Base-by-base conservation (phyloP, 202 grass and related monocot genomes). In the Zoysia matrella region DNA sequence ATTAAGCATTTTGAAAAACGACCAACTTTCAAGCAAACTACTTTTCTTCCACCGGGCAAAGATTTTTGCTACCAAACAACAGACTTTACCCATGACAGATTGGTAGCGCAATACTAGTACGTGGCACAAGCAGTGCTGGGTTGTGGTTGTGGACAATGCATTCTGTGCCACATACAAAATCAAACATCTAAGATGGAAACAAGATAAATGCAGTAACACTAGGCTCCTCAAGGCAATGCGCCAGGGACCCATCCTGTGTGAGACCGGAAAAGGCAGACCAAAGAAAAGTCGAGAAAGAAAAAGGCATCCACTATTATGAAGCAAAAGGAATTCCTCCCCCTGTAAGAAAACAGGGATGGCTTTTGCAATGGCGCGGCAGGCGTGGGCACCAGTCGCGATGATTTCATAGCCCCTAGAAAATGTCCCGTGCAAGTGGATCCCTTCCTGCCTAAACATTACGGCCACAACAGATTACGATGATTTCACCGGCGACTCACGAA, bases 291-390 rank as follows among this genome's bases (percentile, higher is more conserved):
- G 47, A 64, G 22, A 16, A 69, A 66, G 4, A 53, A 3, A 5
- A 57, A 60, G 61, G 53, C 50, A 83, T 69, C 61, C 82, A 77
- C 77, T 22, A 22, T 22, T 76, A 58, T 12, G 0, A 65, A 71
- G 11, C 65, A 52, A 52, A 77, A 77, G 60, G 72, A 65, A 75
- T 82, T 73, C 73, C 55, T 78, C 22, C 41, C 42, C 6, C 3
- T 56, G 53, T n/a, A 86, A 74, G 74, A 86, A 89, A 89, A 71
- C 78, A 46, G 36, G 13, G 61, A 86, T 69, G 56, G 39, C 73
- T 79, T 89, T 86, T 83, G 62, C 69, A 52, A 46, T 50, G 22
- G 73, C 82, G 87, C 73, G 68, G 47, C 41, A 52, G 11, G 46
- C 78, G 83, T 86, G 87, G 52, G 60, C 73, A 78, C 60, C 52